phyloP scores from a whole-genome alignment of 2,329 filamentous ascomycete species.

The Colletotrichum sublineola region DNA sequence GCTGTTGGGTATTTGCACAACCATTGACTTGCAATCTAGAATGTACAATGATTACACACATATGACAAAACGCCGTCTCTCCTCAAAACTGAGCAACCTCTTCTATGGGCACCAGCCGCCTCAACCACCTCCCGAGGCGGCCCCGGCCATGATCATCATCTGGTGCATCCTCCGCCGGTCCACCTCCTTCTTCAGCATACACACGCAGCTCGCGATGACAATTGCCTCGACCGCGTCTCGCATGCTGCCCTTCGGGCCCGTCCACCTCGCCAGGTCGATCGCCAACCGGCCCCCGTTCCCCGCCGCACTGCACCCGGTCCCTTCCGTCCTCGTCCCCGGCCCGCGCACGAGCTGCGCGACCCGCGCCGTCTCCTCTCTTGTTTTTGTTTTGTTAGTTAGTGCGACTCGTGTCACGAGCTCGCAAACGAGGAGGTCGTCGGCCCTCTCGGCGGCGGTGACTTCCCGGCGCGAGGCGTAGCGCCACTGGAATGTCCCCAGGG shows the following conservation, averaged over 20 bases:
- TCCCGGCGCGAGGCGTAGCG: slow-evolving; percentile 64
- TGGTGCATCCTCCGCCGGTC: slow-evolving; percentile 68
- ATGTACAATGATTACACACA: too few species aligned
- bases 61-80: neutral
- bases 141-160: slow-evolving; percentile 58
- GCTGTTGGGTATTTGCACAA: too few species aligned
- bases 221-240: slow-evolving; percentile 62
- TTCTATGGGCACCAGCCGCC: neutral
- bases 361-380: slow-evolving; percentile 43
- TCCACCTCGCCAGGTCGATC: slow-evolving; percentile 57
- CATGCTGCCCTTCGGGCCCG: slow-evolving; percentile 49
- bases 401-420: slow-evolving; percentile 59
- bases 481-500: slow-evolving; percentile 68
- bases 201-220: slow-evolving; percentile 67
- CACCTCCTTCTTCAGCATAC: slow-evolving; percentile 76
- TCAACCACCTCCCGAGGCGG: slow-evolving; percentile 42
- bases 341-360: slow-evolving; percentile 62
- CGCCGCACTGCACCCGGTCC: slow-evolving; percentile 54
- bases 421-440: slow-evolving; percentile 63
- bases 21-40: too few species aligned
- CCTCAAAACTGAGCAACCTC: too few species aligned
- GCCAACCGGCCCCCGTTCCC: slow-evolving; percentile 65
- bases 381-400: slow-evolving; percentile 29
- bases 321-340: slow-evolving; percentile 54
- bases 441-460: slow-evolving; percentile 56